Conservation (phyloP, 148 eudicot species). For the Rhododendron kiyosumense region DNA sequence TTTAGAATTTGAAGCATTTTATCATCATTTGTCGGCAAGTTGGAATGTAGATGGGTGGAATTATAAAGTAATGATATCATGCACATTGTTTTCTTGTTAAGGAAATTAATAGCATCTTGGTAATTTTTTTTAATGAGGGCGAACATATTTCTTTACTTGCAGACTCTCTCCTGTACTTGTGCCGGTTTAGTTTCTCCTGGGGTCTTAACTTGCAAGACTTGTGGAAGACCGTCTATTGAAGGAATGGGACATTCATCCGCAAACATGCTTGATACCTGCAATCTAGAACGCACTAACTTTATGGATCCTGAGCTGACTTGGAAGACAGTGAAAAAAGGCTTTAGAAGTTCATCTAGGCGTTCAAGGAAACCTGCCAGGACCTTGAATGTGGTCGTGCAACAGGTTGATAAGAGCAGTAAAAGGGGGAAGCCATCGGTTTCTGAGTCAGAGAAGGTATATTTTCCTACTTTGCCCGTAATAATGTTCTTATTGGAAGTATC, state of each 20-base stretch:
- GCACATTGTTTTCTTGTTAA: background rate
- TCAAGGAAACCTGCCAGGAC: slow-evolving; percentile 33
- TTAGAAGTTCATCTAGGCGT: slow-evolving; percentile 41
- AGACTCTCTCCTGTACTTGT: slow-evolving; percentile 19
- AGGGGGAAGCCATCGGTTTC: slow-evolving; percentile 29
- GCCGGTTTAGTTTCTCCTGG: slow-evolving; percentile 5
- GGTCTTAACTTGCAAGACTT: slow-evolving; percentile 10
- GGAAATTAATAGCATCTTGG: background rate
- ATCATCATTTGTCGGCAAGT: background rate
- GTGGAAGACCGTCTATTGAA: slow-evolving; percentile 25
- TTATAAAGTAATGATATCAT: background rate
- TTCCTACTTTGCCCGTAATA: background rate
- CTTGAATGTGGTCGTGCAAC: slow-evolving; percentile 21
- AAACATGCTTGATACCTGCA: slow-evolving; percentile 39
- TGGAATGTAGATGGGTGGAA: background rate
- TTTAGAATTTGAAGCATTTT: too few relatives aligned
- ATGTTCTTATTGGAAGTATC: background rate
- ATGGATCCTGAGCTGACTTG: slow-evolving; percentile 44
- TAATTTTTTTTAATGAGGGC: background rate
- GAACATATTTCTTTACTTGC: background rate
- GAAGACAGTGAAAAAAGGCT: slow-evolving; percentile 48
- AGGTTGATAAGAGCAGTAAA: slow-evolving; percentile 24
- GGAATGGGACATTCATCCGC: slow-evolving; percentile 28
- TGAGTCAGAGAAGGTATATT: slow-evolving; percentile 54
- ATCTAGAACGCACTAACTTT: slow-evolving; percentile 34